phyloP scores from a whole-genome alignment of 208 protist species.

The Leishmania braziliensis region DNA sequence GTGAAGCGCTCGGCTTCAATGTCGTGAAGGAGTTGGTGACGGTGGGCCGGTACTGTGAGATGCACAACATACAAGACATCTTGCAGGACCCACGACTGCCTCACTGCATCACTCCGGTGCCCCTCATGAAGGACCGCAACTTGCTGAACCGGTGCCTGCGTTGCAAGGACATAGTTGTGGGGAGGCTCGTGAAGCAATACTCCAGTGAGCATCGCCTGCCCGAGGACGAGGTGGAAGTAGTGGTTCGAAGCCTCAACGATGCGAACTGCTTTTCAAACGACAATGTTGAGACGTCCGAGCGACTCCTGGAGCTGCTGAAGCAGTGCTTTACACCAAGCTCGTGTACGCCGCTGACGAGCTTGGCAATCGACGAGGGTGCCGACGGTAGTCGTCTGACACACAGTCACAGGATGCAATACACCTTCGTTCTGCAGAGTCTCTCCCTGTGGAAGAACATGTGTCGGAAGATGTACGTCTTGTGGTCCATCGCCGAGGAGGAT shows the following conservation, averaged over 20 bases:
- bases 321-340: conserved; percentile 73
- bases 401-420: conserved; percentile 94
- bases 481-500: conserved; percentile 95
- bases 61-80: conserved; percentile 53
- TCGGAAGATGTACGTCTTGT: conserved; percentile 86
- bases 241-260: conserved; percentile 90
- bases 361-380: conserved; percentile 82
- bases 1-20: conserved; percentile 81
- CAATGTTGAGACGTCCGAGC: conserved; percentile 76
- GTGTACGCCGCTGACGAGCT: conserved; percentile 40
- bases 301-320: conserved; percentile 76
- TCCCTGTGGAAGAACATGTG: conserved; percentile 96
- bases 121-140: conserved; percentile 64
- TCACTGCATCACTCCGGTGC: conserved; percentile 91
- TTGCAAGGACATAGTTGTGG: conserved; percentile 82
- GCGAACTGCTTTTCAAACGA: conserved; percentile 91
- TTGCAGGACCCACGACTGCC: conserved; percentile 72
- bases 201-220: conserved; percentile 28
- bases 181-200: conserved; percentile 70
- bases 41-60: conserved; percentile 70
- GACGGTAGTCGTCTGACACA: conserved; percentile 95
- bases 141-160: conserved; percentile 86
- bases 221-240: conserved; percentile 72
- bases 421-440: conserved; percentile 96
- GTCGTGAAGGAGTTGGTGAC: conserved; percentile 76